Evolutionary conservation across 1,284 basidiomycete genomes (phyloP).

Genomic region (Pseudozyma tsukubaensis): DNA sequence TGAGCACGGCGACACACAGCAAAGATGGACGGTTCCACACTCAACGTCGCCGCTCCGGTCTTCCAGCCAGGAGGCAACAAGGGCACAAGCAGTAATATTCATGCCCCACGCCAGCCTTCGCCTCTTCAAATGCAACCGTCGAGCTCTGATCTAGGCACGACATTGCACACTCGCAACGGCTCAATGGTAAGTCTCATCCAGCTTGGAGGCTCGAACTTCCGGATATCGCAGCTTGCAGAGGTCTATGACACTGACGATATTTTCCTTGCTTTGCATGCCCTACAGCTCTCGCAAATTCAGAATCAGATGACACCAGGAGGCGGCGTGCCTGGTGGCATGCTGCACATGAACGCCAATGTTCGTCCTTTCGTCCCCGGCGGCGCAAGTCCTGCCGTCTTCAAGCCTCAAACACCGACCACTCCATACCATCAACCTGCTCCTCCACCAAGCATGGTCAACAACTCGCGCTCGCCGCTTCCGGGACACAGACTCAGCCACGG

Average conservation of each 20-base stretch:
- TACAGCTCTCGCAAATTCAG: constrained; percentile 44
- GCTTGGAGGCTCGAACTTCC: not conserved
- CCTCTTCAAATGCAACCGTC: constrained; percentile 3
- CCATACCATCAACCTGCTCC: constrained; percentile 3
- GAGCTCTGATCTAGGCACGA: constrained; percentile 6
- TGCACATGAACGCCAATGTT: constrained; percentile 30
- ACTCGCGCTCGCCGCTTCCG: constrained; percentile 23
- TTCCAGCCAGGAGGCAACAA: constrained; percentile 22
- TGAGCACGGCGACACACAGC: not conserved
- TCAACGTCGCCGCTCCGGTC: constrained; percentile 43
- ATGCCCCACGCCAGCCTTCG: constrained; percentile 12
- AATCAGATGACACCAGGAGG: constrained; percentile 31
- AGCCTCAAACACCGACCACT: constrained; percentile 17
- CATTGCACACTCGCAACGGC: constrained; percentile 6
- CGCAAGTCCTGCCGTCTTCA: constrained; percentile 4
- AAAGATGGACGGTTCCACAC: constrained; percentile 31
- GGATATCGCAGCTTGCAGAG: not conserved
- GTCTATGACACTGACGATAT: constrained; percentile 1
- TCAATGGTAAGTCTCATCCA: constrained; percentile 4
- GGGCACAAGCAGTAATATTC: not conserved
- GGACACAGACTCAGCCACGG: constrained; percentile 28
- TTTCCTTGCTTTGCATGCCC: not conserved
- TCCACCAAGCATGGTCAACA: not conserved
- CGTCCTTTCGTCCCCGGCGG: constrained; percentile 38
- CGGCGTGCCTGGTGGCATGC: constrained; percentile 17